A percentile compares a stretch with the other conserved stretches of the same genome.
These are phyloP conservation scores for Asterophora parasitica DNA, from an alignment of 768 basidiomycete species.

Conservation along the genomic window DNA sequence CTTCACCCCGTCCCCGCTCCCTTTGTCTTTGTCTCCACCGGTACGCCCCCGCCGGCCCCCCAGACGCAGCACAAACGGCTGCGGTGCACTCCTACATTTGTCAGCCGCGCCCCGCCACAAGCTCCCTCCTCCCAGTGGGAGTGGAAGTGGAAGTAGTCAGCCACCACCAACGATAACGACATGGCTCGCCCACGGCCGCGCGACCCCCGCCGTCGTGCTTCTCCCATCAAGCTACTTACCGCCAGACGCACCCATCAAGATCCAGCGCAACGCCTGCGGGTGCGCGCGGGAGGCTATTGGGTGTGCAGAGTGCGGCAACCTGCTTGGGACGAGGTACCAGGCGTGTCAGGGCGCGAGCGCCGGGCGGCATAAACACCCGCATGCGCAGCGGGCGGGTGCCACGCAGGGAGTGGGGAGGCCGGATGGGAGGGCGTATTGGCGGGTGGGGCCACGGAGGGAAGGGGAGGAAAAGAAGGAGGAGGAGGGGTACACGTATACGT, in stretches of 20 bases:
- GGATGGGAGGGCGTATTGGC: slow-evolving; percentile 41
- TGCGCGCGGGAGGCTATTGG: slow-evolving; percentile 66
- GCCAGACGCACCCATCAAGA: slow-evolving; percentile 34
- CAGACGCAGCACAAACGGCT: slow-evolving; percentile 40
- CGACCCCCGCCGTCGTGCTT: slow-evolving; percentile 49
- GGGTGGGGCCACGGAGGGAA: slow-evolving; percentile 16
- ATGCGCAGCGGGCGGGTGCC: background rate
- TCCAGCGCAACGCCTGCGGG: slow-evolving; percentile 54
- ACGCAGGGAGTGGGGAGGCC: slow-evolving; percentile 18
- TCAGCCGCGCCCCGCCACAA: slow-evolving; percentile 48
- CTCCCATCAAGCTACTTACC: slow-evolving; percentile 56
- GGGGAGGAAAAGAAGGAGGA: slow-evolving; percentile 15
- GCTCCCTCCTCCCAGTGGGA: slow-evolving; percentile 17
- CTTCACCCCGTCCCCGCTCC: slow-evolving; percentile 17
- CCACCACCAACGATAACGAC: slow-evolving; percentile 25
- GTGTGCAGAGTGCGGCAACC: slow-evolving; percentile 61
- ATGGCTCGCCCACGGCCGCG: slow-evolving; percentile 54
- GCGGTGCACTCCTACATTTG: slow-evolving; percentile 57
- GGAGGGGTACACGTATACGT: slow-evolving; percentile 35
- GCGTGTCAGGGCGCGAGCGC: slow-evolving; percentile 54
- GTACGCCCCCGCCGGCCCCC: slow-evolving; percentile 2
- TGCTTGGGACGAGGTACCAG: slow-evolving; percentile 56
- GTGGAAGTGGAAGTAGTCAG: too few species aligned
- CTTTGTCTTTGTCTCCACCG: slow-evolving; percentile 7
- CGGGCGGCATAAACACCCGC: slow-evolving; percentile 17